A percentile compares a stretch with the other conserved stretches of the same genome.
These are phyloP conservation scores for Fusarium graminum DNA, from an alignment of 2,329 filamentous ascomycete species.

Conservation along the genomic window DNA sequence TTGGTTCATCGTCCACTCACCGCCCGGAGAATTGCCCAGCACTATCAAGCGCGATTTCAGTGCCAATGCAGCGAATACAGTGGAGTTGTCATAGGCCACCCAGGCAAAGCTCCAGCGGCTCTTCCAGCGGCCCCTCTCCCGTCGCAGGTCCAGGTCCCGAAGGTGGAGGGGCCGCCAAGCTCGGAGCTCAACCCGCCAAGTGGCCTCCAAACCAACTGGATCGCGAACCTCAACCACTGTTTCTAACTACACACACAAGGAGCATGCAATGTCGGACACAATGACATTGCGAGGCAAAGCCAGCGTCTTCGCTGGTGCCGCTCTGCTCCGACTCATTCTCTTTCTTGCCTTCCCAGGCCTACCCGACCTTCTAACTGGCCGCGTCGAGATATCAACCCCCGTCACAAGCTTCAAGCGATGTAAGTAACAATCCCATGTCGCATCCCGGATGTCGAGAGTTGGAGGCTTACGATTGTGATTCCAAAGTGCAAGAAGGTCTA, in stretches of 20 bases:
- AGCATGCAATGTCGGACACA: slow-evolving; percentile 54
- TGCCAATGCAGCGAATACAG: slow-evolving; percentile 32
- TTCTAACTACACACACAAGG: slow-evolving; percentile 43
- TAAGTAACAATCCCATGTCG: slow-evolving; percentile 60
- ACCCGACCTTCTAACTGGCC: slow-evolving; percentile 85
- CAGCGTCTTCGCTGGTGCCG: slow-evolving; percentile 79
- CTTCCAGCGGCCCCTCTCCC: slow-evolving; percentile 43
- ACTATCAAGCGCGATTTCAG: slow-evolving; percentile 19
- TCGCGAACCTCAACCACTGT: slow-evolving; percentile 36
- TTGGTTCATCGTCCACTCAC: slow-evolving; percentile 23
- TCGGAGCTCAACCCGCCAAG: slow-evolving; percentile 49
- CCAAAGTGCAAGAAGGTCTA: slow-evolving; percentile 82
- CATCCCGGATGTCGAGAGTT: neutral
- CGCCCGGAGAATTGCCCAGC: slow-evolving; percentile 30
- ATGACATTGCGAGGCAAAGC: slow-evolving; percentile 59
- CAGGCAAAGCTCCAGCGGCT: slow-evolving; percentile 34
- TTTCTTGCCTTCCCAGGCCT: slow-evolving; percentile 85
- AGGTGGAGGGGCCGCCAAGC: slow-evolving; percentile 40
- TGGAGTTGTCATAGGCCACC: slow-evolving; percentile 11
- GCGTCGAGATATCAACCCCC: slow-evolving; percentile 96
- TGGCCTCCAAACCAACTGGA: slow-evolving; percentile 46
- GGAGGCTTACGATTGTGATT: slow-evolving; percentile 21
- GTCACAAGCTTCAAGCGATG: slow-evolving; percentile 98
- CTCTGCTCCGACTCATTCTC: slow-evolving; percentile 82
- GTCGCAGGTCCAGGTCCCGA: slow-evolving; percentile 16